Evolutionary conservation across 805 yeast genomes (phyloP), one percentile per base, ranked within the genome.

Genomic region (Lipomyces kockii): DNA sequence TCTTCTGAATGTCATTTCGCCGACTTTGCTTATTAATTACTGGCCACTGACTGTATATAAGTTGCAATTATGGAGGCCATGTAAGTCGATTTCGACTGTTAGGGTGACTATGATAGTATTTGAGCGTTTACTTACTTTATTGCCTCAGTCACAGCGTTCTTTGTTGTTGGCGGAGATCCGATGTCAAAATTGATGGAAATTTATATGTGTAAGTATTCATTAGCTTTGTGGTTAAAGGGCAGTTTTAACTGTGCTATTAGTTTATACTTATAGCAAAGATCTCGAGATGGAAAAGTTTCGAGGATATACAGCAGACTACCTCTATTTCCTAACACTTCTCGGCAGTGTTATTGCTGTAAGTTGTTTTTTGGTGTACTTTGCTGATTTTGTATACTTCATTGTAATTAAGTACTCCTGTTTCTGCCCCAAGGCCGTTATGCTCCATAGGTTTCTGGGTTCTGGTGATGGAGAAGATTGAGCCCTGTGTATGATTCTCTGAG

Each of bases 381-480:
- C 35, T 35, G 35, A 2, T 22, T 35, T 37, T 37, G 17, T 11
- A 12, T 37, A 4, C 4, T 0, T 37, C 39, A 14, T 37, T 14
- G 17, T 5, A 37, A 37, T 29, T 37, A 39, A 29, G 35, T 54
- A 55, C 78, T 76, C 78, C 78, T 73, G 73, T 75, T 76, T 76
- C 78, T 76, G 78, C 78, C 76, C 70, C 78, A 69, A 60, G 63
- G 66, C 63, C 74, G 72, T 64, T 61, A n/a, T 64, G 57, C 65
- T 68, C 60, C 67, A 74, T 75, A 75, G 72, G 63, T 65, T 60
- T 49, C 63, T 75, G 76, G 75, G 76, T 76, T 71, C 76, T 76
- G 78, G 74, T 75, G 66, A 73, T 71, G 78, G 78, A 76, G 78
- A 57, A 76, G 72, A 76, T 60, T 62, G 68, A 75, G 78, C 77